Conservation (phyloP, 768 basidiomycete species). For the Coprinellus micaceus region DNA sequence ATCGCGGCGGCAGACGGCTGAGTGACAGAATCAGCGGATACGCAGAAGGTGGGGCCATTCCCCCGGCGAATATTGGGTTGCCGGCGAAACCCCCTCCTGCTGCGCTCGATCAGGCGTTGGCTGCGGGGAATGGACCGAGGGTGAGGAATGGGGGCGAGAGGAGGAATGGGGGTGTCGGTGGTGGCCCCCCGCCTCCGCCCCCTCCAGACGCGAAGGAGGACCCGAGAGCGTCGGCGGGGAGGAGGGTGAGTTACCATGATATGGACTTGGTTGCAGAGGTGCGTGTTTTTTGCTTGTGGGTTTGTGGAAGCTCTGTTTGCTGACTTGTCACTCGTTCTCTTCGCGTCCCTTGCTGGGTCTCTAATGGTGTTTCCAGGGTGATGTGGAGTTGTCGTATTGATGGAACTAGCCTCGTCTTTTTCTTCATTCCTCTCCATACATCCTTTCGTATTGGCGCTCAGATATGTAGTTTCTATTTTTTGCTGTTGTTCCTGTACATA, state of each 20-base stretch:
- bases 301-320: no score
- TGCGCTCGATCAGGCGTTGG: conserved; percentile 48
- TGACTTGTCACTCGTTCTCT: no score
- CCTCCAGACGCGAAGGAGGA: conserved; percentile 90
- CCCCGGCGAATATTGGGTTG: conserved; percentile 61
- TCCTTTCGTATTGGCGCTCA: no score
- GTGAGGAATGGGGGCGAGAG: conserved; percentile 29
- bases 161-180: conserved; percentile 31
- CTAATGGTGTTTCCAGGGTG: conserved; percentile 39
- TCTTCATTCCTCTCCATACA: conserved; percentile 8
- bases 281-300: conserved; percentile 23
- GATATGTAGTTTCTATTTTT: no score
- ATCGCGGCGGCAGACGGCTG: conserved; percentile 54
- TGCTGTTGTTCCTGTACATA: conserved; percentile 9
- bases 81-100: conserved; percentile 73
- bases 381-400: conserved; percentile 57
- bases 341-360: conserved; percentile 5
- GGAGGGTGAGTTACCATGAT: conserved; percentile 91
- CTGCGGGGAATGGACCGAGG: conserved; percentile 45
- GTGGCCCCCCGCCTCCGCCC: conserved; percentile 68
- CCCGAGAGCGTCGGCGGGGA: conserved; percentile 84
- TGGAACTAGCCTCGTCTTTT: conserved; percentile 7
- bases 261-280: conserved; percentile 91
- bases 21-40: conserved; percentile 82
- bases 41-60: conserved; percentile 49